phyloP scores from a whole-genome alignment of 257 asterid genomes.

The Linaria vulgaris region DNA sequence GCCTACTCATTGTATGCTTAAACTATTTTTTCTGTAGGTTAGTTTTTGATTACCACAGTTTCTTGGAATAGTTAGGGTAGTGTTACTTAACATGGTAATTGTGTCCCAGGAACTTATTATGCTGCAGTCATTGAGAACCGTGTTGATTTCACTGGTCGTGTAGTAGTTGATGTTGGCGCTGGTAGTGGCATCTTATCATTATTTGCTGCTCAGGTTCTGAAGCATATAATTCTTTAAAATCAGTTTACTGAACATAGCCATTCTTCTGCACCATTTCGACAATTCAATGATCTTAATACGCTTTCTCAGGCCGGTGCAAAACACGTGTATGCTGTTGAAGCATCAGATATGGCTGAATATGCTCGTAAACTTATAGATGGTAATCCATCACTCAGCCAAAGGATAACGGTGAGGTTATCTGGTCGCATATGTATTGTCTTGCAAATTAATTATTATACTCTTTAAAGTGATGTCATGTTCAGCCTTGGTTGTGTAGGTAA shows the following conservation, averaged over 20 bases:
- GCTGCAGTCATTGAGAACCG: slow-evolving; percentile 99
- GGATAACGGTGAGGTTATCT: slow-evolving; percentile 67
- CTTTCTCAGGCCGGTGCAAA: slow-evolving; percentile 84
- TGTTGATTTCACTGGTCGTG: slow-evolving; percentile 66
- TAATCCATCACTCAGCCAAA: slow-evolving; percentile 68
- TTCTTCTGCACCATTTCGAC: slow-evolving; percentile 24
- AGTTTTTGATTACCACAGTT: slow-evolving; percentile 2
- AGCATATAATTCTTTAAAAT: slow-evolving; percentile 15
- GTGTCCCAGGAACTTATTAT: slow-evolving; percentile 79
- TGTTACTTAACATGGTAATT: slow-evolving; percentile 27
- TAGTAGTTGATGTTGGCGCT: slow-evolving; percentile 99
- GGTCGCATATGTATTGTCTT: slow-evolving; percentile 15
- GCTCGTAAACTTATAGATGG: slow-evolving; percentile 89
- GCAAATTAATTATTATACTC: slow-evolving; percentile 7
- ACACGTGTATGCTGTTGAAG: slow-evolving; percentile 99
- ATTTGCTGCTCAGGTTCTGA: slow-evolving; percentile 97
- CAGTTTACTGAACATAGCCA: slow-evolving; percentile 18
- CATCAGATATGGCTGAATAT: slow-evolving; percentile 98
- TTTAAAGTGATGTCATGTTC: slow-evolving; percentile 18
- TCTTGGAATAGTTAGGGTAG: slow-evolving; percentile 15
- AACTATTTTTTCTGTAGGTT: slow-evolving; percentile 16
- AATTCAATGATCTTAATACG: slow-evolving; percentile 25
- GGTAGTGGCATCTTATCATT: slow-evolving; percentile 99
- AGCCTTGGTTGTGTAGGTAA: slow-evolving; percentile 54
- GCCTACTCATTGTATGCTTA: neutral